Evolutionary conservation across 2,329 filamentous ascomycete species (phyloP).

Genomic region (Claviceps fusiformis): DNA sequence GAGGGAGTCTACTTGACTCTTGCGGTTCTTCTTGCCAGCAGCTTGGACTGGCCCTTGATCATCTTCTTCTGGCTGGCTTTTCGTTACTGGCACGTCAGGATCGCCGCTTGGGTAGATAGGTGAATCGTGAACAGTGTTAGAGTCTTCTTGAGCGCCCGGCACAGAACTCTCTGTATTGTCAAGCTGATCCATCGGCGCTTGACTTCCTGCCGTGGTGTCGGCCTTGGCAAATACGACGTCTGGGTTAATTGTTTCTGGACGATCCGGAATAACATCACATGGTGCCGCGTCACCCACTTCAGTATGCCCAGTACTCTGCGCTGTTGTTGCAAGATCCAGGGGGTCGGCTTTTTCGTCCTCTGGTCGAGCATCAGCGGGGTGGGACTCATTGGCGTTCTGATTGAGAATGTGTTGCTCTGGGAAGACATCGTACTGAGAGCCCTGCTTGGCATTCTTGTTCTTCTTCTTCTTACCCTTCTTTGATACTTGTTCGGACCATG

Average conservation of each 20-base stretch:
- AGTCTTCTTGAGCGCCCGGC: not conserved
- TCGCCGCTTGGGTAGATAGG: conserved; percentile 1
- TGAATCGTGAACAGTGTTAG: not conserved
- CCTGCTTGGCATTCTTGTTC: conserved; percentile 9
- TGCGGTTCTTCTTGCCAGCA: conserved; percentile 8
- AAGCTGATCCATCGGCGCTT: not conserved
- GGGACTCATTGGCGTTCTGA: conserved; percentile 3
- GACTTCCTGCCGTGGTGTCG: not conserved
- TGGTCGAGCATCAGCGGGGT: conserved; percentile 7
- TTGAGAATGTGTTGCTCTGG: conserved; percentile 2
- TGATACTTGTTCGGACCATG: conserved; percentile 7
- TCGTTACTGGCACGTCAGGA: not conserved
- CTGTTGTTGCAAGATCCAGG: conserved; percentile 6
- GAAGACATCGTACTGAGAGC: conserved; percentile 1
- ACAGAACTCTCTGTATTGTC: conserved; percentile 2
- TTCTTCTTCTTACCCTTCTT: conserved; percentile 19
- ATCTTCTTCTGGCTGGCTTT: conserved; percentile 5
- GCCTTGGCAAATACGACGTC: not conserved
- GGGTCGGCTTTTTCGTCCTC: conserved; percentile 5
- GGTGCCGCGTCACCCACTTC: conserved; percentile 2
- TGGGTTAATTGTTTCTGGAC: not conserved
- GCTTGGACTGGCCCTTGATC: conserved; percentile 5
- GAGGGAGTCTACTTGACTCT: conserved; percentile 4
- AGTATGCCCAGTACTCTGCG: conserved; percentile 4
- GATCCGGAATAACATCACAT: conserved; percentile 3